Evolutionary conservation across 2,329 filamentous ascomycete genomes (phyloP).

Genomic region (Aspergillus nomiae): DNA sequence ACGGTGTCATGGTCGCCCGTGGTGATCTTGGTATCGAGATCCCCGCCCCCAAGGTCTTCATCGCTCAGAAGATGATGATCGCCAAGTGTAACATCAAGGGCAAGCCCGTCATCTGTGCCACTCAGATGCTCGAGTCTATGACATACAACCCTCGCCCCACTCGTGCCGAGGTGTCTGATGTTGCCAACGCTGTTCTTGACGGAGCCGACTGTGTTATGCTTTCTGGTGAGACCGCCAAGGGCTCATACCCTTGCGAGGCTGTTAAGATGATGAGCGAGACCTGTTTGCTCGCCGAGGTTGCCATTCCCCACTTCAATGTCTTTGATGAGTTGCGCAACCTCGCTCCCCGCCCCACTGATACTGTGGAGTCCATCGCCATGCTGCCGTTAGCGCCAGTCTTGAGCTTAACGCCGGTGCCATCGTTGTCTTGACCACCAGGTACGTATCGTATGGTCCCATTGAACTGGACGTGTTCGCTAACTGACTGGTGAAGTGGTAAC

Average conservation of each 20-base stretch:
- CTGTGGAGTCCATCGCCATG: slow-evolving; percentile 95
- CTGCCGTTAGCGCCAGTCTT: slow-evolving; percentile 90
- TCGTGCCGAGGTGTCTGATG: slow-evolving; percentile 96
- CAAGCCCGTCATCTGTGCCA: slow-evolving; percentile 98
- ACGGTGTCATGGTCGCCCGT: slow-evolving; percentile 99
- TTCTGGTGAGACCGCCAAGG: slow-evolving; percentile 98
- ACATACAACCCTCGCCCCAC: slow-evolving; percentile 99
- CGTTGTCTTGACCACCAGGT: slow-evolving; percentile 90
- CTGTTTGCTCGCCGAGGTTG: slow-evolving; percentile 93
- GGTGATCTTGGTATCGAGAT: slow-evolving; percentile 99
- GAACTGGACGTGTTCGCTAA: slow-evolving; percentile 22
- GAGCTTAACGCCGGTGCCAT: slow-evolving; percentile 97
- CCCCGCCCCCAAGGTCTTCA: slow-evolving; percentile 95
- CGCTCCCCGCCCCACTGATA: slow-evolving; percentile 78
- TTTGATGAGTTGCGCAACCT: slow-evolving; percentile 93
- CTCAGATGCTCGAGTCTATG: slow-evolving; percentile 99
- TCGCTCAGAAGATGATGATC: slow-evolving; percentile 99
- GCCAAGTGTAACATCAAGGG: slow-evolving; percentile 99
- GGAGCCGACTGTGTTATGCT: slow-evolving; percentile 99
- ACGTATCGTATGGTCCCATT: slow-evolving; percentile 29
- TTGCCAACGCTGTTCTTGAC: slow-evolving; percentile 96
- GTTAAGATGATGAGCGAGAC: slow-evolving; percentile 98
- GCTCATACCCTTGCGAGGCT: slow-evolving; percentile 86
- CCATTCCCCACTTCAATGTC: slow-evolving; percentile 93
- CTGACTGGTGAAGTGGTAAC: slow-evolving; percentile 64